phyloP scores from a whole-genome alignment of 2,329 filamentous ascomycete species.

The Paramyrothecium roridum region DNA sequence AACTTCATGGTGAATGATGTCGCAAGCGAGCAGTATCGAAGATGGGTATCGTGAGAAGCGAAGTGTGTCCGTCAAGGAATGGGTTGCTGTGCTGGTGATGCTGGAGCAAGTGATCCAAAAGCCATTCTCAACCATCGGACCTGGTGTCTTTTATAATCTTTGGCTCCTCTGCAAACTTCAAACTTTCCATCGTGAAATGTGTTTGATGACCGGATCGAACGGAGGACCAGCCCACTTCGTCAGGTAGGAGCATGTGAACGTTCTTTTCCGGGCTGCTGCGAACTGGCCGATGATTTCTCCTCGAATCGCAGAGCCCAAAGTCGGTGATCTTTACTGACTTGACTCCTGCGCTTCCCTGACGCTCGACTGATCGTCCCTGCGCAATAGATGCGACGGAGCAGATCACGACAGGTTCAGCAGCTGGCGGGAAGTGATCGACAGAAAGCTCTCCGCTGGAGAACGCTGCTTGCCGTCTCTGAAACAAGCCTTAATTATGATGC shows the following conservation, averaged over 20 bases:
- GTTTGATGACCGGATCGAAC: background rate
- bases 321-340: slow-evolving; percentile 1
- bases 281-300: background rate
- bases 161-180: background rate
- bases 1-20: slow-evolving; percentile 1
- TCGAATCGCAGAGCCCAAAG: background rate
- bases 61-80: background rate
- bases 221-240: background rate
- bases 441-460: background rate
- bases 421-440: background rate
- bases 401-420: background rate
- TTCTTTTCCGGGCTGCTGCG: background rate
- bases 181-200: background rate
- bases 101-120: background rate
- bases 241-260: background rate
- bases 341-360: background rate
- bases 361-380: background rate
- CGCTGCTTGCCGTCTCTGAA: background rate
- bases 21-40: background rate
- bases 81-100: background rate
- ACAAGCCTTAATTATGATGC: background rate
- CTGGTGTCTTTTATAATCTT: background rate
- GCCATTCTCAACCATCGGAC: background rate
- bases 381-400: background rate
- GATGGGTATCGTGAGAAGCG: background rate